A percentile compares a stretch with the other conserved stretches of the same genome.
Conservation (phyloP, 352 stramenopile species). For the Globisporangium yorkense region DNA sequence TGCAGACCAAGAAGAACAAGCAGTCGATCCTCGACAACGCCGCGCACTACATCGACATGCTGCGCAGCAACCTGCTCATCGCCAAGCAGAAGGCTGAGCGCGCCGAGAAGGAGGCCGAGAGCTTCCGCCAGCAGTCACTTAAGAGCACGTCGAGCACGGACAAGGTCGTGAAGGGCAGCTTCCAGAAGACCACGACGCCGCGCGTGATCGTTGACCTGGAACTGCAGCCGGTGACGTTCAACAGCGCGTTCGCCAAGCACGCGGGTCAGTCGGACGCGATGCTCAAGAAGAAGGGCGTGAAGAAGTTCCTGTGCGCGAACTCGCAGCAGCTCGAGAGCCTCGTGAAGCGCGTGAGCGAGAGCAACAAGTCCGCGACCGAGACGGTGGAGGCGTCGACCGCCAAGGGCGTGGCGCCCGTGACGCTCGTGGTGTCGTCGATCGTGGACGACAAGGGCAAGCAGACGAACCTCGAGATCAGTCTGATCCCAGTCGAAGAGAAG, state of each 20-base stretch:
- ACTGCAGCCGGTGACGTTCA: conserved; percentile 48
- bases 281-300: conserved; percentile 33
- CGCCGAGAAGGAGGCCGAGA: conserved; percentile 45
- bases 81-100: conserved; percentile 55
- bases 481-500: conserved; percentile 29
- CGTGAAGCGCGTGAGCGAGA: conserved; percentile 34
- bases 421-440: conserved; percentile 46
- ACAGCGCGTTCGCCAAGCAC: conserved; percentile 47
- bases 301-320: conserved; percentile 44
- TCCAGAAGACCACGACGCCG: conserved; percentile 56
- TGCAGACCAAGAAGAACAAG: conserved; percentile 81
- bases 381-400: conserved; percentile 23
- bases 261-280: conserved; percentile 34
- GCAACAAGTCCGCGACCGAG: conserved; percentile 38
- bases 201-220: conserved; percentile 43
- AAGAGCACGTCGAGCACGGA: conserved; percentile 17
- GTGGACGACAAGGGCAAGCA: conserved; percentile 39
- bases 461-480: conserved; percentile 56
- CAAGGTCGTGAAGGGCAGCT: conserved; percentile 53
- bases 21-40: conserved; percentile 72
- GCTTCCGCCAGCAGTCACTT: conserved; percentile 33
- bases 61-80: conserved; percentile 52
- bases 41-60: conserved; percentile 62
- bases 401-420: conserved; percentile 23
- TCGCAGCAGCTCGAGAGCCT: conserved; percentile 33